phyloP scores from a whole-genome alignment of 2,329 filamentous ascomycete genomes.

The Exophiala xenobiotica region DNA sequence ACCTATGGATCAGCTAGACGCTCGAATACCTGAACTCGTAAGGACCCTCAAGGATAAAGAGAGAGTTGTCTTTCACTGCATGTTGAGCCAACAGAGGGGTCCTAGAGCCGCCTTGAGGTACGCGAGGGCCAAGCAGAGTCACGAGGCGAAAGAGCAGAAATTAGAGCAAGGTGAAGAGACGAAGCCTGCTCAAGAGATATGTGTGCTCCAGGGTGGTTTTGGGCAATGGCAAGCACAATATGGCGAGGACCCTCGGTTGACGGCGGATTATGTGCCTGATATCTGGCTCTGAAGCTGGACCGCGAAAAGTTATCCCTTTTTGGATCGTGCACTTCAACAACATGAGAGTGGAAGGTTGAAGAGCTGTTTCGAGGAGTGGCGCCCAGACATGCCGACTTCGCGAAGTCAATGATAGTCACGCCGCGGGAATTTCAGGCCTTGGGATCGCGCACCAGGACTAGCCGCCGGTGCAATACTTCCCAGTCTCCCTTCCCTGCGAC shows the following conservation, averaged over 20 bases:
- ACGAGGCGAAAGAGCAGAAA: conserved; percentile 24
- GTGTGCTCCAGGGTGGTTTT: conserved; percentile 81
- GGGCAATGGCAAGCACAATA: conserved; percentile 80
- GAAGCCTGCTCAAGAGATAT: conserved; percentile 64
- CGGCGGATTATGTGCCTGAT: conserved; percentile 80
- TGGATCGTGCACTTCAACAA: too few species aligned
- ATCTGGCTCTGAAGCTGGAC: conserved; percentile 58
- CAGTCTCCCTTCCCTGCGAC: too few species aligned
- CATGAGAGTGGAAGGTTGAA: too few species aligned
- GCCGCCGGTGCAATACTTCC: too few species aligned
- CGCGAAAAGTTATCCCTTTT: too few species aligned
- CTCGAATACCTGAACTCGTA: conserved; percentile 77
- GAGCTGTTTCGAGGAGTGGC: too few species aligned
- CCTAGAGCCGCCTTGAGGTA: conserved; percentile 82
- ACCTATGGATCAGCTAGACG: conserved; percentile 71
- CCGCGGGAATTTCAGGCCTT: too few species aligned
- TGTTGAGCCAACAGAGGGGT: conserved; percentile 84
- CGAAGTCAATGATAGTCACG: too few species aligned
- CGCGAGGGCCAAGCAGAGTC: conserved; percentile 42
- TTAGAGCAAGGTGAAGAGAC: conserved; percentile 26
- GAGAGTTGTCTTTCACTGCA: conserved; percentile 91
- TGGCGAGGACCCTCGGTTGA: conserved; percentile 75
- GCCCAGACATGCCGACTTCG: too few species aligned
- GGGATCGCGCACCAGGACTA: too few species aligned
- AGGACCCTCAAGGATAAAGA: conserved; percentile 73